phyloP scores from a whole-genome alignment of 108 stramenopile species.

The Pseudonitzschia multistriata region DNA sequence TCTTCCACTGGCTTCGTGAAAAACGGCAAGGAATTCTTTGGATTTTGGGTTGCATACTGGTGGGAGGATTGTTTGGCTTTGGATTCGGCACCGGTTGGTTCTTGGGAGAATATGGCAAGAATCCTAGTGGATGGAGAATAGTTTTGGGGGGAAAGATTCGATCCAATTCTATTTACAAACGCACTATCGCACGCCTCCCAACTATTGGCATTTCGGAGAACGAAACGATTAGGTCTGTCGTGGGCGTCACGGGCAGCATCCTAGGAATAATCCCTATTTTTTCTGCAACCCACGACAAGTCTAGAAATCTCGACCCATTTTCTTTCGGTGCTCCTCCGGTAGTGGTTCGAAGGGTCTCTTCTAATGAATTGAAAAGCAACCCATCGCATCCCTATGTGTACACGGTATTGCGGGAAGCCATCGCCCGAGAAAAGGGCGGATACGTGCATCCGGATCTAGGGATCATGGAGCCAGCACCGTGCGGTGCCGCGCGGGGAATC shows the following conservation, averaged over 20 bases:
- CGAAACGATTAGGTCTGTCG: not conserved
- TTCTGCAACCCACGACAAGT: not conserved
- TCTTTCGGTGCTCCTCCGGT: not conserved
- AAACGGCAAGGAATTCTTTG: constrained; percentile 60
- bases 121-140: constrained; percentile 46
- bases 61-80: constrained; percentile 61
- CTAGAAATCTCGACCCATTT: not conserved
- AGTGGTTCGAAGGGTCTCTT: not conserved
- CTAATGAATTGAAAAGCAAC: constrained; percentile 16
- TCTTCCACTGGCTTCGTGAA: constrained; percentile 40
- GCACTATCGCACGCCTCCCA: not conserved
- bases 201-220: not conserved
- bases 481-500: constrained; percentile 68
- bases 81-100: constrained; percentile 58
- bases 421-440: constrained; percentile 67
- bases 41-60: constrained; percentile 46
- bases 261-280: not conserved
- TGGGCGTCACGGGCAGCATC: not conserved
- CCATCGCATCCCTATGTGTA: constrained; percentile 68
- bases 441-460: constrained; percentile 87
- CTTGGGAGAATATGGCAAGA: constrained; percentile 36
- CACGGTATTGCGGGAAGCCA: constrained; percentile 63
- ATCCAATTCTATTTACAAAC: not conserved
- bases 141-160: constrained; percentile 46
- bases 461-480: constrained; percentile 71